phyloP scores from a whole-genome alignment of 441 rosid species.

The Adansonia madagascariensis region DNA sequence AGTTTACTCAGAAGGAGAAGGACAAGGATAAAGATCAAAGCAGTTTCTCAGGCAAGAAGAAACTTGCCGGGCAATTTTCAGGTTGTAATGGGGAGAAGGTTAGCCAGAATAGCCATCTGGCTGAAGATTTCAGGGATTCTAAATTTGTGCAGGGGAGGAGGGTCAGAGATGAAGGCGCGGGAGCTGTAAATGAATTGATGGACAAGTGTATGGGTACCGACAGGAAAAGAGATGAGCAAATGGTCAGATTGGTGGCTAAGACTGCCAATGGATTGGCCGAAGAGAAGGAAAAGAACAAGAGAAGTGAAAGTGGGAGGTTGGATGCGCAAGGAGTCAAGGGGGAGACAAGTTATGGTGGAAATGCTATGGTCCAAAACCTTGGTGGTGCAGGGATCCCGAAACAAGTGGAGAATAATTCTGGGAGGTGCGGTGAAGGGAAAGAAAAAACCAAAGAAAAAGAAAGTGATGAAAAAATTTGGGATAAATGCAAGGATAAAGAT shows the following conservation, averaged over 20 bases:
- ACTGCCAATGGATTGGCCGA: constrained; percentile 28
- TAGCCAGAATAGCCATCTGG: constrained; percentile 33
- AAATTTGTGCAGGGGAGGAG: constrained; percentile 38
- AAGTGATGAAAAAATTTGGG: constrained; percentile 33
- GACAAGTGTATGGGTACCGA: constrained; percentile 33
- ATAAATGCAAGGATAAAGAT: constrained; percentile 34
- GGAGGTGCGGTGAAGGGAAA: constrained; percentile 36
- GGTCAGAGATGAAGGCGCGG: constrained; percentile 41
- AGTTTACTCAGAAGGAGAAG: constrained; percentile 31
- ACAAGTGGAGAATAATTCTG: constrained; percentile 29
- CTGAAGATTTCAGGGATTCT: constrained; percentile 29
- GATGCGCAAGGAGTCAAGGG: constrained; percentile 36
- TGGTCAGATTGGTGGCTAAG: constrained; percentile 33
- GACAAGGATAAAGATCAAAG: constrained; percentile 44
- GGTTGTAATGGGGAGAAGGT: constrained; percentile 38
- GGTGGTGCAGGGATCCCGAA: constrained; percentile 28
- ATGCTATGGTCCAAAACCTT: constrained; percentile 29
- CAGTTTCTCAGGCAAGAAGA: constrained; percentile 45
- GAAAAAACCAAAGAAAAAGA: constrained; percentile 41
- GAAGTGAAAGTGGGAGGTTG: constrained; percentile 29
- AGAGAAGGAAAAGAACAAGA: constrained; percentile 40
- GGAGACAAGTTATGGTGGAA: constrained; percentile 31
- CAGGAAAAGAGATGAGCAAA: constrained; percentile 32
- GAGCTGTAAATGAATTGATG: constrained; percentile 29
- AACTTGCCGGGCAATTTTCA: constrained; percentile 29